A percentile compares a stretch with the other conserved stretches of the same genome.
phyloP scores from a whole-genome alignment of 352 stramenopile species.

The Phytophthora constricta region DNA sequence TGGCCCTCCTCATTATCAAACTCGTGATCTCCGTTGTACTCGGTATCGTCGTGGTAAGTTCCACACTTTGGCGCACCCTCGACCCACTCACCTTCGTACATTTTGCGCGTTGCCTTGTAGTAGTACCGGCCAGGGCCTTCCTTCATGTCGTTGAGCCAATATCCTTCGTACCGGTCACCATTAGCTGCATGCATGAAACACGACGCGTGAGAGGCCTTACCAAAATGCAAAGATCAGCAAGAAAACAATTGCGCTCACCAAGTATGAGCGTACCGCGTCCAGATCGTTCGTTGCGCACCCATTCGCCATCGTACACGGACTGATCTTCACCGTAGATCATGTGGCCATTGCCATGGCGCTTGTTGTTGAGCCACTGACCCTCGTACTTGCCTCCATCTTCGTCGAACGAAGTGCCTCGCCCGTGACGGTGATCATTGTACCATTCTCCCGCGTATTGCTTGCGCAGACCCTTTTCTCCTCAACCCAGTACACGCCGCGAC shows the following conservation, averaged over 20 bases:
- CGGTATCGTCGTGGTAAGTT: slow-evolving; percentile 57
- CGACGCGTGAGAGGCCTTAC: slow-evolving; percentile 3
- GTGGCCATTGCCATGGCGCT: slow-evolving; percentile 73
- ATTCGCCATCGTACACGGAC: slow-evolving; percentile 90
- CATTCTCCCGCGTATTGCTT: slow-evolving; percentile 91
- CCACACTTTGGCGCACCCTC: slow-evolving; percentile 80
- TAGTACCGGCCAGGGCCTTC: slow-evolving; percentile 85
- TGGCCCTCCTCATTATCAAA: slow-evolving; percentile 35
- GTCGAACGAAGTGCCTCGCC: slow-evolving; percentile 85
- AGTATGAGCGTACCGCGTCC: slow-evolving; percentile 72
- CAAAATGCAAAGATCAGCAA: neutral
- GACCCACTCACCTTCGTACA: slow-evolving; percentile 92
- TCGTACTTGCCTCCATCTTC: slow-evolving; percentile 84
- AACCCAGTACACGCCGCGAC: slow-evolving; percentile 84
- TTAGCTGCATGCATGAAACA: slow-evolving; percentile 51
- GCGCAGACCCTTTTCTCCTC: slow-evolving; percentile 67
- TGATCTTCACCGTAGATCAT: slow-evolving; percentile 74
- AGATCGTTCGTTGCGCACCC: slow-evolving; percentile 73
- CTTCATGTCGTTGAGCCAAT: slow-evolving; percentile 90
- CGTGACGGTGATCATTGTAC: slow-evolving; percentile 72
- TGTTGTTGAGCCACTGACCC: slow-evolving; percentile 80
- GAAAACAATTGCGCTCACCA: slow-evolving; percentile 39
- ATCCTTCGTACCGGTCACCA: slow-evolving; percentile 87
- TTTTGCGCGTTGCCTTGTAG: slow-evolving; percentile 84
- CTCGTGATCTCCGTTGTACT: slow-evolving; percentile 40